phyloP scores from a whole-genome alignment of 495 filamentous ascomycete species.

The Aspergillus bridgeri region DNA sequence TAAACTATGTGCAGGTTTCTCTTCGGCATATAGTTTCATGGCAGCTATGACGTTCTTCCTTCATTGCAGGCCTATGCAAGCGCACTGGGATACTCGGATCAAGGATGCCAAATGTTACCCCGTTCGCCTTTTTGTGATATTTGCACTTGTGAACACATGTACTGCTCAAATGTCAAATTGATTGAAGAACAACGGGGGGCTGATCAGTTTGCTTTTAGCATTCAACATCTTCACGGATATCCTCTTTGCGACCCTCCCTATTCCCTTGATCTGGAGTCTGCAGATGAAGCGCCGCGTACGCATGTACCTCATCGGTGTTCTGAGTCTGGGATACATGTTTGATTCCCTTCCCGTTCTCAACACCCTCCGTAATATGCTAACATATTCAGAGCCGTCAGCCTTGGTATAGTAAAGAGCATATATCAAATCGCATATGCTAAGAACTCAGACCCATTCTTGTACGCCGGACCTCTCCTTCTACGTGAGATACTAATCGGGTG shows the following conservation, averaged over 20 bases:
- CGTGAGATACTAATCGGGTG: too few species aligned
- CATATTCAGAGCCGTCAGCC: background rate
- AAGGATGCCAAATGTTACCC: conserved; percentile 2
- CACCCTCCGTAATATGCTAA: background rate
- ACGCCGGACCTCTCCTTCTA: background rate
- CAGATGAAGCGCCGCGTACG: conserved; percentile 37
- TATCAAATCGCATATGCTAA: background rate
- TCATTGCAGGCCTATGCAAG: conserved; percentile 2
- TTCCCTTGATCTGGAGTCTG: conserved; percentile 36
- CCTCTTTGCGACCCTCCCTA: conserved; percentile 33
- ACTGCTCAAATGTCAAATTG: background rate
- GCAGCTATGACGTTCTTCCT: conserved; percentile 2
- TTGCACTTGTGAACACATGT: conserved; percentile 7
- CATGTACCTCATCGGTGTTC: conserved; percentile 40
- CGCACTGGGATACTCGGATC: conserved; percentile 5
- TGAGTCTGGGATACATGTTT: conserved; percentile 42
- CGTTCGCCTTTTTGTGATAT: background rate
- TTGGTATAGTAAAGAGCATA: background rate
- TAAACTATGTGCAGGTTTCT: too few species aligned
- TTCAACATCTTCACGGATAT: conserved; percentile 38
- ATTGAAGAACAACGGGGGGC: background rate
- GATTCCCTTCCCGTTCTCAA: too few species aligned
- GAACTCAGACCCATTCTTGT: background rate
- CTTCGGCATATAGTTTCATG: conserved; percentile 3
- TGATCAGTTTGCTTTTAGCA: conserved; percentile 8